A percentile compares a stretch with the other conserved stretches of the same genome.
Conservation (phyloP, 148 eudicot genomes). For the Rhododendron mucronatum region DNA sequence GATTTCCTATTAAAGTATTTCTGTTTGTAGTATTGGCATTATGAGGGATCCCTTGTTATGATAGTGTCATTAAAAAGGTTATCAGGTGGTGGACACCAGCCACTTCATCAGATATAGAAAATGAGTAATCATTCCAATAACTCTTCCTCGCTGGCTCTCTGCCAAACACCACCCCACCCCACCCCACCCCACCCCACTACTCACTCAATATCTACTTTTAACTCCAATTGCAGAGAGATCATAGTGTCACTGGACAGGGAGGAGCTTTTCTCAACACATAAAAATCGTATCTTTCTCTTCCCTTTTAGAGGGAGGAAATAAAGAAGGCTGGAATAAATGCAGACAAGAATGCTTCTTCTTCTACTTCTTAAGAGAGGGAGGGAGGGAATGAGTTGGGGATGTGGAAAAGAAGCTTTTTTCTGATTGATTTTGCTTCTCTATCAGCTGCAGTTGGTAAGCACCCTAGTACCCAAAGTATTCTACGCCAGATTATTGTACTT, state of each 20-base stretch:
- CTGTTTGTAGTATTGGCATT: not conserved
- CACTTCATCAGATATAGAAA: not conserved
- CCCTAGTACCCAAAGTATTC: not conserved
- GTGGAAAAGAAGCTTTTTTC: not conserved
- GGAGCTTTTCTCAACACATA: not conserved
- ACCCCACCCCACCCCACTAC: not conserved
- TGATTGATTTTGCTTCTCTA: slow-evolving; percentile 4
- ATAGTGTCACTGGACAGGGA: not conserved
- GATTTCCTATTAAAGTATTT: no score
- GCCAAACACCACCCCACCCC: not conserved
- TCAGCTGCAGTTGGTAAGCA: slow-evolving; percentile 14
- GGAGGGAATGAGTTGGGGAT: slow-evolving; percentile 11
- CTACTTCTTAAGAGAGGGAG: not conserved
- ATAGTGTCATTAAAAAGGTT: not conserved
- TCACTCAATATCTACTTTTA: not conserved
- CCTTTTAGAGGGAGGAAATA: slow-evolving; percentile 21
- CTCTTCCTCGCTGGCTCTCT: slow-evolving; percentile 6
- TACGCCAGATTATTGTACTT: not conserved
- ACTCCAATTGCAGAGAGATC: not conserved
- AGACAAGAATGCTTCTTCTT: not conserved
- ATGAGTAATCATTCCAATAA: slow-evolving; percentile 1
- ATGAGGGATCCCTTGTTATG: not conserved
- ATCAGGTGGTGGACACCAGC: slow-evolving; percentile 2
- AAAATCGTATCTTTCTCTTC: slow-evolving; percentile 22
- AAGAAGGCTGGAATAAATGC: slow-evolving; percentile 25